Evolutionary conservation across 352 stramenopile species (phyloP), one percentile per base, ranked within the genome.

Genomic region (Phytophthora vignae): DNA sequence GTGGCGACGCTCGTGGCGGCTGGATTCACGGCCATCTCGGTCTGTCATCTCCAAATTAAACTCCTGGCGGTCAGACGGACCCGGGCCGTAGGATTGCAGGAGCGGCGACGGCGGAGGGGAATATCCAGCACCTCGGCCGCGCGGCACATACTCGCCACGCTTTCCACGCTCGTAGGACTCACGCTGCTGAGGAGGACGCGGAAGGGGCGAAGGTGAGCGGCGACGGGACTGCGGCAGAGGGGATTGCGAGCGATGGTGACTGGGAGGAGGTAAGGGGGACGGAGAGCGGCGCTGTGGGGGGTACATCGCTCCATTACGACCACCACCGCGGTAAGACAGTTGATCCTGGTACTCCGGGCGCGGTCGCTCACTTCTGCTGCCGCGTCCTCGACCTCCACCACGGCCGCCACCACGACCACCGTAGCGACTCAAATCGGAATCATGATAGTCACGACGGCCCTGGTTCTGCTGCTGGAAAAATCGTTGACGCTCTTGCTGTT

Each of bases 401-500:
- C 73, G 63, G 55, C 77, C 77, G 25, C 69, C 69, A 29, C 71
- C 64, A 12, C 77, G 68, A 50, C 76, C 66, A 55, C 72, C 77
- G 17, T 82, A 82, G 27, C 76, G 71, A 53, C 72, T 76, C 59
- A 78, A 76, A 69, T 73, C 67, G 17, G 11, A 46, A 62, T 65
- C 76, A 48, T 67, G 50, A 10, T 69, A 76, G 55, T 82, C 77
- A 56, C 75, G 81, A n/a, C 72, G 83, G 15, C 68, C 63, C 17
- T 76, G 77, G 11, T 81, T 60, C 27, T 83, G 67, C 29, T 83
- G 73, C 25, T 81, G 76, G 38, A 79, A 73, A 58, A 76, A 76
- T 1, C 74, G 81, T 33, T 88, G 71, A 3, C 74, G 73, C 11
- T 84, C 71, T 54, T 85, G 69, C 40, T 78, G 74, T 31, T 88